These are phyloP conservation scores for Ramaria sp. DNA, from an alignment of 768 basidiomycete genomes.

Conservation along the genomic window DNA sequence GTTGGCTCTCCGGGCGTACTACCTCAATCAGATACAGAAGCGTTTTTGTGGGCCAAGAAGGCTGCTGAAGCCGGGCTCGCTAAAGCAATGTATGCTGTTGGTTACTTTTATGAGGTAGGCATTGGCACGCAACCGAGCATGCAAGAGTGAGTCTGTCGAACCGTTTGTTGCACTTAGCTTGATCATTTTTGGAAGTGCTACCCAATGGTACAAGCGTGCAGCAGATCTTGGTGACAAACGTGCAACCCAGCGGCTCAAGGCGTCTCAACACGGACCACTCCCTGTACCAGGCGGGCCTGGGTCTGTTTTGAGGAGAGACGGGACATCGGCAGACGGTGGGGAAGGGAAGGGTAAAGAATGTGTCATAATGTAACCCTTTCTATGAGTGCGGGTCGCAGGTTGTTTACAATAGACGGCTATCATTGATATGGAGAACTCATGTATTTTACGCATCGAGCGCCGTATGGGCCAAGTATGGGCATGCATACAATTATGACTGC, in stretches of 20 bases:
- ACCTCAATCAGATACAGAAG: constrained; percentile 97
- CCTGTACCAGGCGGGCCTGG: constrained; percentile 50
- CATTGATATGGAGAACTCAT: too few species aligned
- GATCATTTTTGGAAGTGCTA: constrained; percentile 36
- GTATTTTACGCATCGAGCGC: too few species aligned
- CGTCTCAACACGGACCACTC: constrained; percentile 41
- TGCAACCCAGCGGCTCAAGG: constrained; percentile 71
- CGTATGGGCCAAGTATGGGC: too few species aligned
- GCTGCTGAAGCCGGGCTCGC: constrained; percentile 86
- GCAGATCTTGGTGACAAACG: constrained; percentile 92
- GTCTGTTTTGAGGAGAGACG: constrained; percentile 48
- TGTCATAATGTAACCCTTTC: constrained; percentile 60
- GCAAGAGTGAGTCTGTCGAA: constrained; percentile 42
- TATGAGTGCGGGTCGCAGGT: too few species aligned
- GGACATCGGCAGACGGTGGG: constrained; percentile 27
- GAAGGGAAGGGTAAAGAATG: constrained; percentile 65
- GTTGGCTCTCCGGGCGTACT: constrained; percentile 96
- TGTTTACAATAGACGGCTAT: too few species aligned
- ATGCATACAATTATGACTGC: too few species aligned
- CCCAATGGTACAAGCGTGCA: constrained; percentile 79
- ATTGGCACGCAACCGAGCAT: constrained; percentile 66
- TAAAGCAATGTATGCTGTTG: constrained; percentile 97
- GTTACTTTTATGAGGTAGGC: constrained; percentile 95
- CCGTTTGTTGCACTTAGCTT: not conserved
- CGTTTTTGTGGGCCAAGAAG: constrained; percentile 93